A percentile compares a stretch with the other conserved stretches of the same genome.
These are phyloP conservation scores for Mycena leptocephala DNA, from an alignment of 768 basidiomycete species.

Conservation along the genomic window DNA sequence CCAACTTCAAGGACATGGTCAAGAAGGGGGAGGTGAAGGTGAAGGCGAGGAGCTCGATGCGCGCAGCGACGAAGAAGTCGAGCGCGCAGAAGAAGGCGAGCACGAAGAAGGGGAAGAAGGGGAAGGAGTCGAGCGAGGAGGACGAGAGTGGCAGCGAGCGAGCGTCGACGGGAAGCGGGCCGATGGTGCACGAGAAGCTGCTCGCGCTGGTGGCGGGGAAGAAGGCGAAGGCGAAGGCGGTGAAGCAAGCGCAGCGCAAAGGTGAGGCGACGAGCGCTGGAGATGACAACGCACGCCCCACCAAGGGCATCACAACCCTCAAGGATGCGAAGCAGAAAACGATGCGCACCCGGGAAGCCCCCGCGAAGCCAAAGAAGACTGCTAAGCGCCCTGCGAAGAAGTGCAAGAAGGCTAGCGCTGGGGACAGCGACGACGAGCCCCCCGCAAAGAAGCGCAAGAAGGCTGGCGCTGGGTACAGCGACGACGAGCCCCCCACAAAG, in stretches of 20 bases:
- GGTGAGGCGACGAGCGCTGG: neutral
- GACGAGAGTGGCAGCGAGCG: conserved; percentile 6
- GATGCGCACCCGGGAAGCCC: neutral
- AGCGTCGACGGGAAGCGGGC: neutral
- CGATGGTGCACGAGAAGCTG: conserved; percentile 9
- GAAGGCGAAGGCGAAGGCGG: neutral
- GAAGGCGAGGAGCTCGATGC: neutral
- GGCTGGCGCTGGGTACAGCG: neutral
- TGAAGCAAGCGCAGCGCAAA: neutral
- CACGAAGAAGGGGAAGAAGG: neutral
- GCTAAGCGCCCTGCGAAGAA: neutral
- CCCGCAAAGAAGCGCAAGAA: neutral
- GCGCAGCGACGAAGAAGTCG: neutral
- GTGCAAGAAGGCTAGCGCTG: neutral
- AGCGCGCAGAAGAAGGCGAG: neutral
- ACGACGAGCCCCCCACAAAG: neutral
- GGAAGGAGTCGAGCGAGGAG: neutral
- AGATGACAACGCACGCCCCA: neutral
- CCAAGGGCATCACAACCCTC: neutral
- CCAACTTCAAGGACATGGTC: neutral
- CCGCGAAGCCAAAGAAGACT: neutral
- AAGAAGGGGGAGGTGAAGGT: neutral
- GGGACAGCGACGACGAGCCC: neutral
- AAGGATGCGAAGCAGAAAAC: neutral
- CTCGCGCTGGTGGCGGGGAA: neutral